Evolutionary conservation across 352 stramenopile species (phyloP), one percentile per base, ranked within the genome.

Genomic region (Phytopythium vexans): DNA sequence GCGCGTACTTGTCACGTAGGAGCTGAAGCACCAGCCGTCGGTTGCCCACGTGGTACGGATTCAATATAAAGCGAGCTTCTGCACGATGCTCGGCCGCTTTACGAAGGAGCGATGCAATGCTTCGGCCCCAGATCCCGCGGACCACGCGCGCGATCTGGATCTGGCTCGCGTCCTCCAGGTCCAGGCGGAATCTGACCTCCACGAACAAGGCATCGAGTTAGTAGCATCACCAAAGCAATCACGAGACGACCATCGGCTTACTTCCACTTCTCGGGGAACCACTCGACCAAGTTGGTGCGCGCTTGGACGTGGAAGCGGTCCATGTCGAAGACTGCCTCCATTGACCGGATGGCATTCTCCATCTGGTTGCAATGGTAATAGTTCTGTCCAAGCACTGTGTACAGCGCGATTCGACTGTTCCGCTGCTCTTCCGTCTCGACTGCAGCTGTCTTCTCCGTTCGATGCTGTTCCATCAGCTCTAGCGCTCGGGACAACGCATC

Each of bases 361-460:
- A 92, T 89, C 43, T 89, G 78, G 54, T 92, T 92, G 62, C 66
- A 73, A 52, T 86, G 67, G 58, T 87, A 89, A 45, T 78, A 88
- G 14, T 78, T 82, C n/a, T 49, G 51, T 10, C 66, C 78, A 15
- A 92, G 69, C n/a, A 77, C 68, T 8, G 82, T 8, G 42, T 88
- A 86, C 47, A 88, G 44, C 9, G 64, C 38, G 34, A 85, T 63
- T 15, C 75, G 73, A 0, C 49, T 10, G 3, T 31, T 54, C 9
- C 49, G 54, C 0, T 36, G 12, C 32, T 56, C 43, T 1, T 45
- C 37, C n/a, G 16, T 40, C 15, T 57, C 39, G 8, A 1, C 9
- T 16, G 44, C n/a, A 27, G 12, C 31, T 4, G 10, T 9, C 0
- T 15, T 4, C 1, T 34, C 35, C 34, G 16, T 12, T 33, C 8